Evolutionary conservation across 164 flowering plant species (phyloP), one percentile per base, ranked within the genome.

Genomic region (Magnolia officinalis): DNA sequence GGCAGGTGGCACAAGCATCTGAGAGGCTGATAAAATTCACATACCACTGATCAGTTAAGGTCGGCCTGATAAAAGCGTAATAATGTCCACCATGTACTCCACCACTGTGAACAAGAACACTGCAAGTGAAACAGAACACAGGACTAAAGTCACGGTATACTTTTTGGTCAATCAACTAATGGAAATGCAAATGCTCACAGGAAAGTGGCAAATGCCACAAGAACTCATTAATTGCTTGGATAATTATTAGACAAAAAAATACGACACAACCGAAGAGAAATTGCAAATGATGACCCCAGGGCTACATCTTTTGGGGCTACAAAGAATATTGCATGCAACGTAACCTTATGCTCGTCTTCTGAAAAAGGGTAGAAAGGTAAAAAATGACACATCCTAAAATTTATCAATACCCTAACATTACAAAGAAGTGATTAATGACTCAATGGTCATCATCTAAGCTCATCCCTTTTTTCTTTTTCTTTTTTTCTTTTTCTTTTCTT

Each of bases 11-110:
- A 31, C 13, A 70, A 70, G 72, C 45, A 50, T 49, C 7, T 19
- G 45, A 10, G 45, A 10, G 20, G 26, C 18, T 49, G 20, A 50
- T 16, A 52, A 19, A 71, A 76, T 11, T 70, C 20, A 68, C 61
- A 72, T 80, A 85, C 88, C 88, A 85, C 16, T 83, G 84, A 71
- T 83, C 88, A 37, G 88, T 78, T 66, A 85, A 83, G 19, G 86
- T 85, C 9, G 88, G 88, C 83, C 88, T 77, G 67, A 85, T 85
- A 77, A 83, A 85, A 75, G 86, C 88, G 74, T 85, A 83, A 77
- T 85, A 85, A 73, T 85, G 88, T 61, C 88, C 88, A 72, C 88
- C 86, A 77, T 85, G 88, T 70, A 85, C 88, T 64, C 88, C 88
- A 7, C 88, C 88, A 78, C 88, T 85, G 64, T 85, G 88, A 80